phyloP scores from a whole-genome alignment of 495 filamentous ascomycete genomes.

The Schizothecium vesticola region DNA sequence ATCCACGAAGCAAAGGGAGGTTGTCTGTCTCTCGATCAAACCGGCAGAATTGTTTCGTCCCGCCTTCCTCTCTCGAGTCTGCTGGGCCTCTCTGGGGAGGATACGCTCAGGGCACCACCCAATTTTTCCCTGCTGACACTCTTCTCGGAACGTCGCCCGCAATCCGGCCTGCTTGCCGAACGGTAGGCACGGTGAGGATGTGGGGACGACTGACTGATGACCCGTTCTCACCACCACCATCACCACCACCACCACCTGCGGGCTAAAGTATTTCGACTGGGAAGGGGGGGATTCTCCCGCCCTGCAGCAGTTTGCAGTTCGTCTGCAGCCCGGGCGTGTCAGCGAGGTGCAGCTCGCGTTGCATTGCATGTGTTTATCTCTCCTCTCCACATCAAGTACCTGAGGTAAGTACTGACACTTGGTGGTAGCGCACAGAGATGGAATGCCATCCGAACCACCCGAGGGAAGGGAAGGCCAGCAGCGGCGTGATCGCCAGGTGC shows the following conservation, averaged over 20 bases:
- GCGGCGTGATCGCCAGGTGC: neutral
- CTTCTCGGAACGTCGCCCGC: constrained; percentile 5
- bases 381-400: neutral
- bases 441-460: neutral
- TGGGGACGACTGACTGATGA: neutral
- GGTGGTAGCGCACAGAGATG: neutral
- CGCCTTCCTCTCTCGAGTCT: neutral
- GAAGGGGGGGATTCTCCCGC: neutral
- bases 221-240: neutral
- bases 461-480: too few species aligned
- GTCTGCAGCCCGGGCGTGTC: neutral
- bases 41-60: neutral
- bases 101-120: neutral
- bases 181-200: neutral
- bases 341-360: neutral
- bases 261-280: neutral
- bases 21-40: neutral
- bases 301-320: neutral
- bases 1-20: neutral
- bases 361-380: neutral
- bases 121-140: neutral
- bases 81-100: too few species aligned
- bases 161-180: constrained; percentile 10
- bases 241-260: neutral
- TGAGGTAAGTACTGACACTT: neutral